Conservation (phyloP, 169 alveolate species). For the Plasmodium vivax region DNA sequence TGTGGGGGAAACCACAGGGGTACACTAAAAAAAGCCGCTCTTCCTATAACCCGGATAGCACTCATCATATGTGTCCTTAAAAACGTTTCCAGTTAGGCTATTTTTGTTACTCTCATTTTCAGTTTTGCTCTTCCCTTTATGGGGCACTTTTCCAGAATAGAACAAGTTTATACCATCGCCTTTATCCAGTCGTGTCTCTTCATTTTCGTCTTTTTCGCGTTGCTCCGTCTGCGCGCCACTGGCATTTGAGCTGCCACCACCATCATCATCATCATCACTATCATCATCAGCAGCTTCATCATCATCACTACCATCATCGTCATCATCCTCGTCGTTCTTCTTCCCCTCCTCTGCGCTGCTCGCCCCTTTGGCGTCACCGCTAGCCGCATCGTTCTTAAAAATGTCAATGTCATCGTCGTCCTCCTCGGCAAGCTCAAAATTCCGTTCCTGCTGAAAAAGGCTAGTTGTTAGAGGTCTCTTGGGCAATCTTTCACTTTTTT, state of each 20-base stretch:
- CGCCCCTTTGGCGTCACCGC: background rate
- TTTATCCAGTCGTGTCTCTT: background rate
- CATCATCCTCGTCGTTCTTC: background rate
- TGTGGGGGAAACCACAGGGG: background rate
- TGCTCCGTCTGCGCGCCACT: background rate
- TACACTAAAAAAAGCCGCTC: background rate
- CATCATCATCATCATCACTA: background rate
- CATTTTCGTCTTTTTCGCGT: background rate
- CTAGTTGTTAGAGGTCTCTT: conserved; percentile 49
- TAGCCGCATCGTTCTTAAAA: conserved; percentile 25
- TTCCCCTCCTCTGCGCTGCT: background rate
- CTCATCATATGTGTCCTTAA: conserved; percentile 71
- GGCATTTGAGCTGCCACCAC: background rate
- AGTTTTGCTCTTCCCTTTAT: conserved; percentile 4
- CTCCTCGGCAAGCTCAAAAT: background rate
- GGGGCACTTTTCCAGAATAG: background rate
- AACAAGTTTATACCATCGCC: conserved; percentile 6
- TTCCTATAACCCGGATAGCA: conserved; percentile 59
- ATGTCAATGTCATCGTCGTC: conserved; percentile 55
- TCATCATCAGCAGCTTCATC: background rate
- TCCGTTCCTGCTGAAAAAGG: conserved; percentile 7
- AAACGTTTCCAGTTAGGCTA: conserved; percentile 35
- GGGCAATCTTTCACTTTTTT: conserved; percentile 54
- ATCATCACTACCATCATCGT: background rate
- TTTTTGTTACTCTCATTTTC: conserved; percentile 12